Evolutionary conservation across 2,329 filamentous ascomycete genomes (phyloP).

Genomic region (Cladorrhinum sp.): DNA sequence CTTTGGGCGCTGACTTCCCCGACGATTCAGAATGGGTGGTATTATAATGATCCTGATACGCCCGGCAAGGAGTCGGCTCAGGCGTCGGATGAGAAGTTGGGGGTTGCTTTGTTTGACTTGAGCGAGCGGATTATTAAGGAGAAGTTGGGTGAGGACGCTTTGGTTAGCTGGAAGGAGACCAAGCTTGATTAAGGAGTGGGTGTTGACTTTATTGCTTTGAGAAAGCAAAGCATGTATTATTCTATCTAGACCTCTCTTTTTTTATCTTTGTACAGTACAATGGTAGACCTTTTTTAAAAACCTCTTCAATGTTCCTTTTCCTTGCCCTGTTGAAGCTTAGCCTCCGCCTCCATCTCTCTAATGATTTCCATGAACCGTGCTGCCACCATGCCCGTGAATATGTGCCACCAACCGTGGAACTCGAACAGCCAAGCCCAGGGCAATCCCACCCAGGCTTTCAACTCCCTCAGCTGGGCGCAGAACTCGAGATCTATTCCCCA

Average conservation of each 20-base stretch:
- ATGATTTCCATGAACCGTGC: constrained; percentile 39
- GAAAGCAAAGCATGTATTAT: no score
- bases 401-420: constrained; percentile 63
- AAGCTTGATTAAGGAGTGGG: not conserved
- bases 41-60: constrained; percentile 39
- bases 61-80: constrained; percentile 39
- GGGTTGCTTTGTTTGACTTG: constrained; percentile 38
- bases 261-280: no score
- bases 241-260: no score
- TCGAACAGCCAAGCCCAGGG: constrained; percentile 56
- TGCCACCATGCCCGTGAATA: constrained; percentile 56
- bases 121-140: constrained; percentile 39
- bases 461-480: constrained; percentile 45
- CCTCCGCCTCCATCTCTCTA: constrained; percentile 29
- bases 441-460: constrained; percentile 46
- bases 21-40: constrained; percentile 43
- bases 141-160: constrained; percentile 39
- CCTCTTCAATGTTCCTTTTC: not conserved
- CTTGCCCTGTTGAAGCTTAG: not conserved
- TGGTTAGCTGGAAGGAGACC: constrained; percentile 33
- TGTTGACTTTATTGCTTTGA: not conserved
- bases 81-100: constrained; percentile 39
- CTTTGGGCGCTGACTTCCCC: constrained; percentile 41
- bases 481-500: constrained; percentile 57
- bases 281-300: not conserved